Conservation (phyloP, 148 eudicot species). For the Camellia japonica region DNA sequence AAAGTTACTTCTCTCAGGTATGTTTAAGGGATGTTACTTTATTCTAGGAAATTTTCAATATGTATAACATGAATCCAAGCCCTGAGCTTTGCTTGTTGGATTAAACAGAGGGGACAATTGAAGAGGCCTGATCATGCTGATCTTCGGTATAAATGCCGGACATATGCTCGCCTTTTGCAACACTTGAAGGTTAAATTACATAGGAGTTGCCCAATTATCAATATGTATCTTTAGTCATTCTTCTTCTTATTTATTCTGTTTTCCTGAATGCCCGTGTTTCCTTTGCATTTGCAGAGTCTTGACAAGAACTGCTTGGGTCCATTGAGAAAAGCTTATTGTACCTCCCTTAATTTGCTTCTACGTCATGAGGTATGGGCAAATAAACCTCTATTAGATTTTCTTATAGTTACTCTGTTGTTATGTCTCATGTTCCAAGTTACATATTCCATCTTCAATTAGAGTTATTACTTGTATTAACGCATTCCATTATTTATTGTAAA, state of each 20-base stretch:
- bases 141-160: conserved; percentile 89
- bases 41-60: conserved; percentile 6
- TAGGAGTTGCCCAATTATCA: background rate
- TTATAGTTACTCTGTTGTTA: background rate
- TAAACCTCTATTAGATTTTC: background rate
- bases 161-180: conserved; percentile 95
- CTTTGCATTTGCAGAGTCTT: conserved; percentile 55
- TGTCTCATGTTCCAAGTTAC: background rate
- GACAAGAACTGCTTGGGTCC: conserved; percentile 79
- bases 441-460: background rate
- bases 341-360: conserved; percentile 85
- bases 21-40: background rate
- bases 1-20: conserved; percentile 98
- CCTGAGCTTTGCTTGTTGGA: conserved; percentile 15
- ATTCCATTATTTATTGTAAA: background rate
- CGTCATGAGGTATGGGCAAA: conserved; percentile 73
- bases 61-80: background rate
- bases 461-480: background rate
- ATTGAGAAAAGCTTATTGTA: conserved; percentile 88
- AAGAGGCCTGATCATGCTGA: conserved; percentile 99
- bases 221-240: background rate
- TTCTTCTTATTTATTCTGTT: conserved; percentile 7
- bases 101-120: conserved; percentile 79
- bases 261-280: conserved; percentile 16
- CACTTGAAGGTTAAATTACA: conserved; percentile 70